Conservation (phyloP, 768 basidiomycete species). For the Mycena galopus region DNA sequence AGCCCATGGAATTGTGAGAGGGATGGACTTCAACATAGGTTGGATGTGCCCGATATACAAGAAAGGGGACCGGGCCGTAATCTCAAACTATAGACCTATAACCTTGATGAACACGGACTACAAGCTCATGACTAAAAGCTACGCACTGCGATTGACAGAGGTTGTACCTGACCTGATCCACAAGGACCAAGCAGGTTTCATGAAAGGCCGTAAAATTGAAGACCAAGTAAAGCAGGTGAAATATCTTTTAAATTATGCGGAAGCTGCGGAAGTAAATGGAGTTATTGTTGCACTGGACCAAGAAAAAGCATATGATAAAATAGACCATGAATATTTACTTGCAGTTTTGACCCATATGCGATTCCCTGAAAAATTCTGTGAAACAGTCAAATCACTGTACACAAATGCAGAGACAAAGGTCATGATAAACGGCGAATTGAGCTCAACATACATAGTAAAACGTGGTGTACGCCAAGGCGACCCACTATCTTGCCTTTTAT, state of each 20-base stretch:
- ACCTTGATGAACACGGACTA: too few species aligned
- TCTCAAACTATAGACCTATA: too few species aligned
- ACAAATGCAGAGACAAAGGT: background rate
- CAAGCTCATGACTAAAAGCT: too few species aligned
- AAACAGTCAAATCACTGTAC: background rate
- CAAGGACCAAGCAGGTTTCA: background rate
- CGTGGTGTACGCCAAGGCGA: background rate
- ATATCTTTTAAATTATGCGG: background rate
- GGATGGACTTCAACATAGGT: background rate
- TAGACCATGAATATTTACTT: too few species aligned
- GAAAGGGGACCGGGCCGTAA: too few species aligned
- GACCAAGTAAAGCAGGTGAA: background rate
- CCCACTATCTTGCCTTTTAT: too few species aligned
- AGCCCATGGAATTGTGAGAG: background rate
- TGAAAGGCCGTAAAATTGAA: background rate
- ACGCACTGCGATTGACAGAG: background rate
- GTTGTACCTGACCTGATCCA: background rate
- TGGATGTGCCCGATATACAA: slow-evolving; percentile 9
- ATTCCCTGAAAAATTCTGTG: background rate
- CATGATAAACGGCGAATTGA: slow-evolving; percentile 3
- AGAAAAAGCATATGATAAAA: too few species aligned
- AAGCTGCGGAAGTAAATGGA: background rate
- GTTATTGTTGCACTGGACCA: too few species aligned
- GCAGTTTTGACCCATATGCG: background rate
- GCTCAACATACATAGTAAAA: background rate